These are phyloP conservation scores for Somion occarium DNA, from an alignment of 1,284 basidiomycete species.

Conservation along the genomic window DNA sequence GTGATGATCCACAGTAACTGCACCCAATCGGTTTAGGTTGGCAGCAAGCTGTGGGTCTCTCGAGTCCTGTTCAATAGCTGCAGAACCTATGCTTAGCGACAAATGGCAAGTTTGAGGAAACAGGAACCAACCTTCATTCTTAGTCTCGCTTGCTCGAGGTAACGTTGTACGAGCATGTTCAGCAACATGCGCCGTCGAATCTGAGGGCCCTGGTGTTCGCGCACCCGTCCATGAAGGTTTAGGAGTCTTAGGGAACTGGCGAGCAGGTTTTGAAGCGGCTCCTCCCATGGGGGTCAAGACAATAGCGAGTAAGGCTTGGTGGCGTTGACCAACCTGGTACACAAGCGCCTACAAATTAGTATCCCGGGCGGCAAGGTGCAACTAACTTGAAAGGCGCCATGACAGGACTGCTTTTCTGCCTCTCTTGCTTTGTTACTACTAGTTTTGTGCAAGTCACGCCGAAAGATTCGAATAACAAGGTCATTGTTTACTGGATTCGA, in stretches of 20 bases:
- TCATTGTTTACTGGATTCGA: too few relatives aligned
- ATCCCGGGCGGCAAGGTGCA: neutral
- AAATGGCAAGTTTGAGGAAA: neutral
- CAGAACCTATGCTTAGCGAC: too few relatives aligned
- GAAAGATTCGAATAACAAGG: too few relatives aligned
- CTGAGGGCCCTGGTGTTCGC: conserved; percentile 29
- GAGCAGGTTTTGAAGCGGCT: conserved; percentile 60
- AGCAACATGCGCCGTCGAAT: conserved; percentile 9
- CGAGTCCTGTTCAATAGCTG: conserved; percentile 66
- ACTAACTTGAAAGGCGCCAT: too few relatives aligned
- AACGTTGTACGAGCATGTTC: neutral
- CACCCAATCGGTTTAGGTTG: conserved; percentile 68
- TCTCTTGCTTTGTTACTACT: too few relatives aligned
- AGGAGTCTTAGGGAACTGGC: conserved; percentile 54
- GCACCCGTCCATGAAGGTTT: conserved; percentile 47
- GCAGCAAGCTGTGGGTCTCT: conserved; percentile 73
- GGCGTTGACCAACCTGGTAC: neutral
- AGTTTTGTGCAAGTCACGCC: too few relatives aligned
- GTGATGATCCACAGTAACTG: conserved; percentile 67
- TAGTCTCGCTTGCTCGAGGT: conserved; percentile 46
- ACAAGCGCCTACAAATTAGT: neutral
- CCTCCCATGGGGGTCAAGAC: conserved; percentile 55
- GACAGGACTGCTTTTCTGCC: too few relatives aligned
- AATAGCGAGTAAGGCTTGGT: neutral
- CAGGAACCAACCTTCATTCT: conserved; percentile 39